Base-by-base conservation (phyloP, 768 basidiomycete genomes). In the Cyclocybe cylindracea region DNA sequence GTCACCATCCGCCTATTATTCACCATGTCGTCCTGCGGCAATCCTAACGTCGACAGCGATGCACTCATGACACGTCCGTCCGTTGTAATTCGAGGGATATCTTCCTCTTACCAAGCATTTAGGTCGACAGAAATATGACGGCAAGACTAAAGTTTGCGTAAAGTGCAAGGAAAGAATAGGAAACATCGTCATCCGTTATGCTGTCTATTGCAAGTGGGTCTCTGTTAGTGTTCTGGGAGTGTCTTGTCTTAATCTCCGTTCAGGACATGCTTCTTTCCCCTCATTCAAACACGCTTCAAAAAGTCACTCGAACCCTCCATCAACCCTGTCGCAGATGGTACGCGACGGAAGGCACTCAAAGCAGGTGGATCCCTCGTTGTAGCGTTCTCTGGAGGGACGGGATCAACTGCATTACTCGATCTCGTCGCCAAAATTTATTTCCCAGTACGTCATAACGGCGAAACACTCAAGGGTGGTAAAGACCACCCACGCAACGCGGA, bases 171-270 rank as follows among this genome's bases (percentile, higher is more conserved):
- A 67, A 31, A 78, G 77, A 19, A 56, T 49, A 6, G 91, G 88
- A 18, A 87, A 84, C 46, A 71, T 91, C 29, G 84, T 91, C 43
- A 82, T 91, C 49, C 78, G 89, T 38, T 88, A 92, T 64, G 83
- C 87, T 10, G 86, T 89, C 14, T 93, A 92, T 62, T 93, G 91
- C 88, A 89, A 84, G 90, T 90, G 61, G 60, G 77, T 56, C 52
- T 36, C 18, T 34, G 46, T 48, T 55, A 29, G 34, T 43, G 32
- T 39, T 43, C 16, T 7, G 19, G 19, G 2, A 39, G 18, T 32
- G 14, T n/a, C 29, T 43, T 39, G 4, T 51, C 9, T 36, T 32
- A 24, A 31, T 44, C 16, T 24, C 39, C 48, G 33, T 39, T 14
- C 42, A 71, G 70, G 54, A 47, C 63, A 4, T 91, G 89, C 60